Base-by-base conservation (phyloP, 2,329 filamentous ascomycete species). In the Colletotrichum sp. region DNA sequence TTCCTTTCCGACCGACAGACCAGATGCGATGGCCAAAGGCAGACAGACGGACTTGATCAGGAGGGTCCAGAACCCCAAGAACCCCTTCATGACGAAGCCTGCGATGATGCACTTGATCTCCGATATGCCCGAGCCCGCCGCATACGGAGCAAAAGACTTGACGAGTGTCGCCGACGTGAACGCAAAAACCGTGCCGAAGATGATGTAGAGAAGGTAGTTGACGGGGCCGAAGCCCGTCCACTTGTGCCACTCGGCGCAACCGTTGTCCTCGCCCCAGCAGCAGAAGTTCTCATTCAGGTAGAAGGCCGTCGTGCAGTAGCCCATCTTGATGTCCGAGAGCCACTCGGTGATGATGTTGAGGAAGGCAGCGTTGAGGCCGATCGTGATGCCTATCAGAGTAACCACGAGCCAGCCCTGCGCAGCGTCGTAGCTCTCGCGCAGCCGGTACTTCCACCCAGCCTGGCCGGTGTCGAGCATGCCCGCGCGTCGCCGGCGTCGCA, bases 21-120 rank as follows among this genome's bases (percentile, higher is more conserved):
- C 97, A 2, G 96, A 98, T 15, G 94, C 96, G 83, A 99, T 99
- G 59, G 96, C 95, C 60, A 99, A 88, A 2, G 97, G 97, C 64
- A 99, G 88, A 28, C 94, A 95, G 71, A 99, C 92, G 0, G 96
- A 98, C 86, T 99, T 99, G 86, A 99, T 99, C 76, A 97, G 84
- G 36, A 99, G 88, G 7, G 97, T 99, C 91, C 95, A 96, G 80
- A 94, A 93, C 24, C 96, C 96, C 18, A 99, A 90, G 82, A 99
- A 99, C 0, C 96, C 97, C 85, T 99, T 98, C 97, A 99, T 99
- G 66, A 99, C 95, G 83, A 99, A 99, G 5, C 97, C 97, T 6
- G 96, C 97, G 82, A 99, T 98, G 82, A 99, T 99, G 85, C 96
- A 98, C 85, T 99, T 99, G 89, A 99, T 99, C 87, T 99, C 97